These are phyloP conservation scores for Pleurozium schreberi DNA, from an alignment of 225 moss, liverwort and hornwort genomes.

Conservation along the genomic window DNA sequence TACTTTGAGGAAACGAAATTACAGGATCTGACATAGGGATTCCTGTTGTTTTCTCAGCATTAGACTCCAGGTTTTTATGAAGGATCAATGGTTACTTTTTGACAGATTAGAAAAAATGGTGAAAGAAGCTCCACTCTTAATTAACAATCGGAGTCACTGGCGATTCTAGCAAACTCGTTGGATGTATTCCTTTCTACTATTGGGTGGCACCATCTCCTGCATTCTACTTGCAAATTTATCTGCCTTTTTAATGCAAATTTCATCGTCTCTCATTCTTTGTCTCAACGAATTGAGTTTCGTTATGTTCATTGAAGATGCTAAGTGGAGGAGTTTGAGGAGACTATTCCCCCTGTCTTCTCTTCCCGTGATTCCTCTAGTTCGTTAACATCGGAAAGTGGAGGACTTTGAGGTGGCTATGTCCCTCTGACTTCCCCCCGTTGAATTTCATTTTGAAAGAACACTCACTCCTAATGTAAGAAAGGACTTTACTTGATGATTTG, in stretches of 20 bases:
- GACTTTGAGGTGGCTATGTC: too few species aligned
- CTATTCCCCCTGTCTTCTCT: not conserved
- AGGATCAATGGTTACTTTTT: not conserved
- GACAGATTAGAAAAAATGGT: not conserved
- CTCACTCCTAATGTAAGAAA: not conserved
- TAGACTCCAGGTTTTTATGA: not conserved
- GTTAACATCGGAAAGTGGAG: too few species aligned
- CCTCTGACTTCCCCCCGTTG: not conserved
- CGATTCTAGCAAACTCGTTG: not conserved
- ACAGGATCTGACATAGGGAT: not conserved
- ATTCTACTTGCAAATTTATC: not conserved
- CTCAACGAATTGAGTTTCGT: not conserved
- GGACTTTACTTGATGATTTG: not conserved
- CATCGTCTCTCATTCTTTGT: too few species aligned
- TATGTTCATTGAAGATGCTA: not conserved
- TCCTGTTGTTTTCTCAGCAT: not conserved
- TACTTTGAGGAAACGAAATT: not conserved
- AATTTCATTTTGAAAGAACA: not conserved
- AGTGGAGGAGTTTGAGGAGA: not conserved
- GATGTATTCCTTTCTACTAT: too few species aligned
- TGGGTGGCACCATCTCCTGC: not conserved
- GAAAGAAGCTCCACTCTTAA: too few species aligned
- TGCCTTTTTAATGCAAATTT: too few species aligned
- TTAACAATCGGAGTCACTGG: not conserved
- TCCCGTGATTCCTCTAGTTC: not conserved